A percentile compares a stretch with the other conserved stretches of the same genome.
These are phyloP conservation scores for Tanacetum coccineum DNA, from an alignment of 129 eudicot species.

Conservation along the genomic window DNA sequence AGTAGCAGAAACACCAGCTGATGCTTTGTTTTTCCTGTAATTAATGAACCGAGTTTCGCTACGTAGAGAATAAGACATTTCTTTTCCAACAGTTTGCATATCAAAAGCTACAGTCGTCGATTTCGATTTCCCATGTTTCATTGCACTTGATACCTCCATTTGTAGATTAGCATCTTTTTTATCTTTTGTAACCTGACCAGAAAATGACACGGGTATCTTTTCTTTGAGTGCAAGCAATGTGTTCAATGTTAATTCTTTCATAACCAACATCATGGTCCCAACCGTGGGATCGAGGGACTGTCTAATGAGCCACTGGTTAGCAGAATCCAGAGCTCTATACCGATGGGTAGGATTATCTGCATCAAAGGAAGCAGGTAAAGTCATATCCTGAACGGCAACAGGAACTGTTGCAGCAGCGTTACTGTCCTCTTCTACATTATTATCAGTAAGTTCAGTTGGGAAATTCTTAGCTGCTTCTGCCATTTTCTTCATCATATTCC, in stretches of 20 bases:
- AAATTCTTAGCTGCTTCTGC: conserved; percentile 45
- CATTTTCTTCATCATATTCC: conserved; percentile 79
- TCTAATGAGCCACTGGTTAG: conserved; percentile 88
- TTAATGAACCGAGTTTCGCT: conserved; percentile 75
- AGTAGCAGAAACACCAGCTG: conserved; percentile 78
- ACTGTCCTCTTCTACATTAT: too few species aligned
- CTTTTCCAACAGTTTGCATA: conserved; percentile 86
- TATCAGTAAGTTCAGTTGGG: too few species aligned
- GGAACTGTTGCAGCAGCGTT: too few species aligned
- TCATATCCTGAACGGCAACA: conserved; percentile 64
- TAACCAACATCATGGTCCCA: conserved; percentile 99
- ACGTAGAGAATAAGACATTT: conserved; percentile 72
- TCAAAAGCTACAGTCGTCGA: conserved; percentile 78
- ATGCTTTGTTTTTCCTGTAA: conserved; percentile 68
- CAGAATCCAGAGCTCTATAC: conserved; percentile 77
- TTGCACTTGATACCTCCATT: conserved; percentile 85
- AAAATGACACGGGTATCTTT: conserved; percentile 75
- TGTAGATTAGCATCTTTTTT: conserved; percentile 91
- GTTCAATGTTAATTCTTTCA: conserved; percentile 83
- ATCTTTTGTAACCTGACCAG: conserved; percentile 92
- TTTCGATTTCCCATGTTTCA: conserved; percentile 84
- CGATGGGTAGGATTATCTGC: conserved; percentile 95
- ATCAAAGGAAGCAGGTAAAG: conserved; percentile 90
- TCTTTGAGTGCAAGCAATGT: conserved; percentile 59
- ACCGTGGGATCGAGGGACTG: conserved; percentile 88